Conservation (phyloP, 148 eudicot species). For the Nepenthes gracilis region DNA sequence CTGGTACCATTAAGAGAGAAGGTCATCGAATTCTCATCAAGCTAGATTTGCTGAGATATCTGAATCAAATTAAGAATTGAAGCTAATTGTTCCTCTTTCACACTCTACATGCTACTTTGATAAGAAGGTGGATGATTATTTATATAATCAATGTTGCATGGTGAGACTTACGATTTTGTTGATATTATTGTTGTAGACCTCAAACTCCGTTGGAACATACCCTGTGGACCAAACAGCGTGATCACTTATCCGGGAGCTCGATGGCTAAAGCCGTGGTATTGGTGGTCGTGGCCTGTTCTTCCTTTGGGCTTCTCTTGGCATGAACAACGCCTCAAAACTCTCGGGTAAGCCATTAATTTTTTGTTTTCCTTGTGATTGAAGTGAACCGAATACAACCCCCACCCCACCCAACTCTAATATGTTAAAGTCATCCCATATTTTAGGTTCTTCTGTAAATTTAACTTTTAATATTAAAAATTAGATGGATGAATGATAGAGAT, state of each 20-base stretch:
- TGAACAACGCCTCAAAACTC: conserved; percentile 66
- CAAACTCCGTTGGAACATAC: conserved; percentile 78
- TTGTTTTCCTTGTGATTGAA: conserved; percentile 14
- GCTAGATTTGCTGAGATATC: too few species aligned
- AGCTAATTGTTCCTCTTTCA: too few species aligned
- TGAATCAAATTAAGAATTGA: too few species aligned
- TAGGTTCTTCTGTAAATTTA: too few species aligned
- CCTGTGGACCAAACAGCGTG: conserved; percentile 95
- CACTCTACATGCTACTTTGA: too few species aligned
- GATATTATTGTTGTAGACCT: conserved; percentile 36
- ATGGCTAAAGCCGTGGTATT: conserved; percentile 98
- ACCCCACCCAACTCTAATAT: conserved; percentile 58
- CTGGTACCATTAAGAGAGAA: neutral
- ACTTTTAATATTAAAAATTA: too few species aligned
- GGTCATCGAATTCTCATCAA: too few species aligned
- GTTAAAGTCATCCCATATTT: too few species aligned
- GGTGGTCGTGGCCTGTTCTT: conserved; percentile 99
- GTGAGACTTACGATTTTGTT: neutral
- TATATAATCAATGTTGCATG: too few species aligned
- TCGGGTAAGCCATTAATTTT: conserved; percentile 50
- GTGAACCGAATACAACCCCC: conserved; percentile 30
- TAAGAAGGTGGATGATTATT: too few species aligned
- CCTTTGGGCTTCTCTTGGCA: conserved; percentile 95
- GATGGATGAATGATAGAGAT: too few species aligned
- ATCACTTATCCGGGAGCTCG: conserved; percentile 89